Evolutionary conservation across 805 yeast genomes (phyloP).

Genomic region (Cyberlindnera bimundalis): DNA sequence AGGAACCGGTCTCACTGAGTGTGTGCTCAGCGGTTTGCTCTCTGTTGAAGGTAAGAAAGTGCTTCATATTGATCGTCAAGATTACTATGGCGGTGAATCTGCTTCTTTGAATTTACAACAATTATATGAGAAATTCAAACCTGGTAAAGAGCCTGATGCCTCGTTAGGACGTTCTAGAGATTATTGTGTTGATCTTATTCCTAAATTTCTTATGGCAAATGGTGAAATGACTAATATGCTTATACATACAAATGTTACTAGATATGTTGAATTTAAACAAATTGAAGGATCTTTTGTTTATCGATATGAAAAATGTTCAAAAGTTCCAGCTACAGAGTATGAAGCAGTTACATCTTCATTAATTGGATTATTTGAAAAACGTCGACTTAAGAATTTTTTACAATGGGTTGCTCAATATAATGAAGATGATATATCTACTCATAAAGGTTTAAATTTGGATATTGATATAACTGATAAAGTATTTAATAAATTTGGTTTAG

Average conservation of each 20-base stretch:
- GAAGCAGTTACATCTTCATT: slow-evolving; percentile 91
- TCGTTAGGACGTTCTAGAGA: slow-evolving; percentile 89
- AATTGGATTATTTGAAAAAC: slow-evolving; percentile 94
- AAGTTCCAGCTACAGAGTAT: slow-evolving; percentile 87
- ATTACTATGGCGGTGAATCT: slow-evolving; percentile 90
- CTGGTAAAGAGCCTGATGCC: slow-evolving; percentile 59
- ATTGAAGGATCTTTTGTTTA: slow-evolving; percentile 94
- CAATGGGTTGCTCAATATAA: slow-evolving; percentile 82
- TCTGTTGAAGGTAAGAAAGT: slow-evolving; percentile 99
- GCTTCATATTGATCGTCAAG: slow-evolving; percentile 92
- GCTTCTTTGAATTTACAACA: slow-evolving; percentile 76
- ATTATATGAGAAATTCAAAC: slow-evolving; percentile 82
- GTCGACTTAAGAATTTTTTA: slow-evolving; percentile 88
- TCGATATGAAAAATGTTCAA: slow-evolving; percentile 79
- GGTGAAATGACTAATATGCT: slow-evolving; percentile 96
- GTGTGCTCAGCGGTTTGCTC: slow-evolving; percentile 87
- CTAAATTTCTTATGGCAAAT: slow-evolving; percentile 95
- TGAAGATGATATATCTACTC: slow-evolving; percentile 76
- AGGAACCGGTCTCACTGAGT: slow-evolving; percentile 63
- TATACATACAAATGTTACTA: slow-evolving; percentile 92
- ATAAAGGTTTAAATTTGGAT: slow-evolving; percentile 83
- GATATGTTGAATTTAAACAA: slow-evolving; percentile 94
- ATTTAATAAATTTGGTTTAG: slow-evolving; percentile 84
- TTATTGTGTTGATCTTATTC: slow-evolving; percentile 97
- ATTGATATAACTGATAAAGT: slow-evolving; percentile 88